Base-by-base conservation (phyloP, 1,284 basidiomycete species). In the Pseudozyma sp. region DNA sequence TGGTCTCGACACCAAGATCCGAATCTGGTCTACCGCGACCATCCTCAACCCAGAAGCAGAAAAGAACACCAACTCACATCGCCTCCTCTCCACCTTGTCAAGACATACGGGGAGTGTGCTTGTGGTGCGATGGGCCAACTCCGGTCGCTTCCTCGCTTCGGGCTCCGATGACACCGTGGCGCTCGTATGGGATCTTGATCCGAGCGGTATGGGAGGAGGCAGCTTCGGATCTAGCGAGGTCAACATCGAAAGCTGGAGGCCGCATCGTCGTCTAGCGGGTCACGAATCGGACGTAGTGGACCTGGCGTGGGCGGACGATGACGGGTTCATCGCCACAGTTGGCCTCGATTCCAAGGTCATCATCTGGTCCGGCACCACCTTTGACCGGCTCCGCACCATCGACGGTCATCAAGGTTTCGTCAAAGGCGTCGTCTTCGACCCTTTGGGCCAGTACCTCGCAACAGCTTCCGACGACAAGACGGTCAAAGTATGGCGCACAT, bases 361-460 rank as follows among this genome's bases (percentile, higher is more conserved):
- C 64, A 90, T 99, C 35, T 99, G 95, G 94, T 77, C 75, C 29
- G 81, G 81, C 45, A 39, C 67, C 62, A 73, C 54, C 16, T 84
- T 84, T 40, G 82, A 82, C n/a, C 45, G 71, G 14, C 84, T 98
- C 49, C 87, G 89, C 48, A 93, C 91, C 81, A 89, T 99, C 35
- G 92, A 93, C 63, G 90, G 90, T 56, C 97, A 99, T 83, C 90
- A 93, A 80, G 95, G 95, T 6, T 98, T 98, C 84, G 94, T 99
- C 77, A 99, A 99, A 85, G 97, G 97, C 56, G 93, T 99, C 51
- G 94, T 93, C 79, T 99, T 95, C 90, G 97, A 99, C 85, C 96
- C 97, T 1, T 92, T 96, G 5, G 96, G 96, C 48, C 92, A 97
- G 85, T 98, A 91, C 82, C 89, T 99, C 54, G 79, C 78, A 13